Base-by-base conservation (phyloP, 768 basidiomycete genomes). In the Nidula microcarpa region DNA sequence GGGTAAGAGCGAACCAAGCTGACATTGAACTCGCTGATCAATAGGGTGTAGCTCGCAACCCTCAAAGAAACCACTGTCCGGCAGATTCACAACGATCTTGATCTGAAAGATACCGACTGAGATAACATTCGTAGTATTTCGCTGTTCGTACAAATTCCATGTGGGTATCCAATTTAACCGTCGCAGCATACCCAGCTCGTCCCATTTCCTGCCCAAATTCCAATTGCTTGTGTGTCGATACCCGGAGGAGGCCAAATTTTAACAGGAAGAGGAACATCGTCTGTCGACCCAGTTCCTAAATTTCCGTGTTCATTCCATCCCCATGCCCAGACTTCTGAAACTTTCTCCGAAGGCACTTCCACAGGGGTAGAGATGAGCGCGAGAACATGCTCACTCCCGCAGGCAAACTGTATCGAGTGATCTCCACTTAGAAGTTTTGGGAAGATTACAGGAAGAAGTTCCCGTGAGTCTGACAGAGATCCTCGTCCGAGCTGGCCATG, bases 281-380 rank as follows among this genome's bases (percentile, higher is more conserved):
- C 69, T 4, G 80, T 82, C 35, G 76, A 72, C 0, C 85, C 87
- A 18, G 82, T 62, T 0, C 91, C 94, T 30, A 98, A 74, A 67
- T 97, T 98, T 6, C 96, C 96, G 64, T 98, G 96, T 67, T 98
- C 96, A 66, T 98, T 98, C 96, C 96, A 98, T 0, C 96, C 96
- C 91, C 95, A 97, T 0, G 84, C 90, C 82, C 84, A 90, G 0
- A 94, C 78, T 57, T 81, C 78, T 1, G 56, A 7, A 14, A 48
- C 8, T 33, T 44, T 47, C 6, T 50, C 23, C 4, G 36, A 43
- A 39, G n/a, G n/a, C n/a, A n/a, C n/a, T n/a, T 44, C 50, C 14
- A 18, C 18, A 13, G 47, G 44, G n/a, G 32, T 46, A 49, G 56
- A 73, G 51, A 5, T 74, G 59, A 14, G 68, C 6, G 30, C 68